Percentiles rank a stretch among this genome's conserved stretches.
These are phyloP conservation scores for Cutaneotrichosporon sp. DNA, from an alignment of 1,284 basidiomycete species.

Conservation along the genomic window DNA sequence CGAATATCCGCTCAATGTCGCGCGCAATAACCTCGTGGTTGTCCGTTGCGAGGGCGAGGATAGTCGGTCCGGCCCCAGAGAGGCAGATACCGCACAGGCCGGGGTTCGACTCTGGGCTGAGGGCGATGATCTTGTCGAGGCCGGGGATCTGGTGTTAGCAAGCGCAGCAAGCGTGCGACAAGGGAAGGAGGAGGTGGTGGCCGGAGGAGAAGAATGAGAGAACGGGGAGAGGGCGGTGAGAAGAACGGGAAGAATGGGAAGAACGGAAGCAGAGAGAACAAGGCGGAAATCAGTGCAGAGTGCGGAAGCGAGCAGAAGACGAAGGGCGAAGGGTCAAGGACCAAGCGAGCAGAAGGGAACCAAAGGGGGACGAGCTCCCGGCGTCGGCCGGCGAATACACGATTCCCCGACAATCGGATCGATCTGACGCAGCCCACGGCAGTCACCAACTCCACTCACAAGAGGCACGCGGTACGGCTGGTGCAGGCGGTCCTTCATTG, in stretches of 20 bases:
- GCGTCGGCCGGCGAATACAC: not conserved
- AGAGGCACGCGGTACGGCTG: slow-evolving; percentile 91
- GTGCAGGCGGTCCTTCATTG: slow-evolving; percentile 98
- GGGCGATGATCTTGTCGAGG: slow-evolving; percentile 82
- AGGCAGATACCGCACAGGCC: slow-evolving; percentile 96
- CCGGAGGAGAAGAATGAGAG: not conserved
- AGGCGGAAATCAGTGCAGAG: too few relatives aligned
- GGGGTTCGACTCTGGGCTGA: slow-evolving; percentile 85
- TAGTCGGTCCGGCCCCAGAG: slow-evolving; percentile 96
- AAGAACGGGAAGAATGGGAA: too few relatives aligned
- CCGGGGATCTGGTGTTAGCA: slow-evolving; percentile 76
- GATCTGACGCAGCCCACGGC: not conserved
- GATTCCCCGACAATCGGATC: not conserved
- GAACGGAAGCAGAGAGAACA: too few relatives aligned
- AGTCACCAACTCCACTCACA: slow-evolving; percentile 49
- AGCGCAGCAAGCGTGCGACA: not conserved
- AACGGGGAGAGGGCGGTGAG: too few relatives aligned
- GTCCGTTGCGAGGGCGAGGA: slow-evolving; percentile 87
- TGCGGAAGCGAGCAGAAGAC: too few relatives aligned
- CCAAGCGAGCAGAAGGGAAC: not conserved
- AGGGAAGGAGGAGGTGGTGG: not conserved
- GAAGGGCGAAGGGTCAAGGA: too few relatives aligned
- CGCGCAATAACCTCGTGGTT: slow-evolving; percentile 80
- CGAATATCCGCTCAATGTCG: slow-evolving; percentile 74
- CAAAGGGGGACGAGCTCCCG: not conserved